Base-by-base conservation (phyloP, 1,139 yeast species). In the Scheffersomyces segobiensis region DNA sequence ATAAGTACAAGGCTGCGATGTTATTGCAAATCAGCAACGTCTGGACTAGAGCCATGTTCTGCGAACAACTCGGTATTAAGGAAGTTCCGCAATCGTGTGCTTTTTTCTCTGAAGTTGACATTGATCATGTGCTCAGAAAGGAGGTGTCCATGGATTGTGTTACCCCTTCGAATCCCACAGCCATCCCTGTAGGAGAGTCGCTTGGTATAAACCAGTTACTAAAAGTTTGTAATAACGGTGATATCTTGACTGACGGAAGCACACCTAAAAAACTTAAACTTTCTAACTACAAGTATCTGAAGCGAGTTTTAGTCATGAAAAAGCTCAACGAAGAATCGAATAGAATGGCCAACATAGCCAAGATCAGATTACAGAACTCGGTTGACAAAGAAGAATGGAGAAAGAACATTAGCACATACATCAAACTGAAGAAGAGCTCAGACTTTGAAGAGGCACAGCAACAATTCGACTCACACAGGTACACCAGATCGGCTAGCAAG, bases 21-120 rank as follows among this genome's bases (percentile, higher is more conserved):
- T 85, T 97, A 2, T 77, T 96, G 56, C 99, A 96, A 69, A 84
- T 96, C 22, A 86, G 96, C 60, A 96, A 96, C 70, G 69, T 93
- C 7, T 96, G 99, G 99, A 95, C 99, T 0, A 80, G 99, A 62
- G 96, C 97, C 1, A 89, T 95, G 87, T 96, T 96, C 69, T 91
- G 96, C 64, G 96, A 93, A 68, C 97, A 93, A 68, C 74, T 95
- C 69, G 98, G 98, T 0, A 89, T 96, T 59, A 81, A 84, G 50
- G 97, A 93, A 64, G 80, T 96, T 50, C 99, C 99, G 0, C 97
- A 93, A 66, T 88, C 95, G 20, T 91, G 97, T 74, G 99, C 99
- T 0, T 96, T 95, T 70, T 96, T 96, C 72, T 91, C 97, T 0
- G 93, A 93, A 56, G 93, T 96, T 53, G 99, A 96, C 70, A 84